Percentiles rank a stretch among this genome's conserved stretches.
phyloP scores from a whole-genome alignment of 257 asterid species.

The Capsicum pubescens region DNA sequence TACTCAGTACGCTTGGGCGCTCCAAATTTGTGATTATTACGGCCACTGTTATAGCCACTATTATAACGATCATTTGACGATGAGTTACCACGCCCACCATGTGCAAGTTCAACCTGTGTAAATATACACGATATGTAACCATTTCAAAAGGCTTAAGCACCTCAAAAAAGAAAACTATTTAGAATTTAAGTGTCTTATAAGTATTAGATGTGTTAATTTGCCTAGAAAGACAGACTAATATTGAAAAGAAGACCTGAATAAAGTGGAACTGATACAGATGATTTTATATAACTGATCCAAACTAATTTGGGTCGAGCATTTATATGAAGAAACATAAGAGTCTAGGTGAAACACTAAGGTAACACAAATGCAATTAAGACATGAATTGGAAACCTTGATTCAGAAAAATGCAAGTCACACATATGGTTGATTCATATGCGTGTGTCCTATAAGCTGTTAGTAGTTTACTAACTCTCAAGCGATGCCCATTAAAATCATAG shows the following conservation, averaged over 20 bases:
- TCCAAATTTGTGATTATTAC: slow-evolving; percentile 90
- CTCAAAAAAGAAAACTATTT: neutral
- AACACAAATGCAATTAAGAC: neutral
- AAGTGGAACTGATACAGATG: neutral
- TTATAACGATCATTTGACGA: slow-evolving; percentile 73
- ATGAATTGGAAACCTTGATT: neutral
- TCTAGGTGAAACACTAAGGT: slow-evolving; percentile 9
- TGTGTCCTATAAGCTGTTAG: neutral
- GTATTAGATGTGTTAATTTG: neutral
- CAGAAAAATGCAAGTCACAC: neutral
- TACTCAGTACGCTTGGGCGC: slow-evolving; percentile 88
- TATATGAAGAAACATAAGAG: neutral
- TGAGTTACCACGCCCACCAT: slow-evolving; percentile 95
- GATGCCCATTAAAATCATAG: slow-evolving; percentile 93
- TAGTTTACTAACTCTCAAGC: slow-evolving; percentile 72
- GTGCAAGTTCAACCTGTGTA: slow-evolving; percentile 91
- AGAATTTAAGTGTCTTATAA: neutral
- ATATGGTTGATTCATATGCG: neutral
- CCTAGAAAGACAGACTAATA: slow-evolving; percentile 11
- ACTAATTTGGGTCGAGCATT: slow-evolving; percentile 20
- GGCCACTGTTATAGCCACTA: slow-evolving; percentile 45
- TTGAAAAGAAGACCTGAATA: neutral
- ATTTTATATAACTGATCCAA: neutral
- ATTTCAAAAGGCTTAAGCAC: neutral
- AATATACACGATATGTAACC: neutral